Evolutionary conservation across 2,329 filamentous ascomycete genomes (phyloP).

Genomic region (Fusarium avenaceum): DNA sequence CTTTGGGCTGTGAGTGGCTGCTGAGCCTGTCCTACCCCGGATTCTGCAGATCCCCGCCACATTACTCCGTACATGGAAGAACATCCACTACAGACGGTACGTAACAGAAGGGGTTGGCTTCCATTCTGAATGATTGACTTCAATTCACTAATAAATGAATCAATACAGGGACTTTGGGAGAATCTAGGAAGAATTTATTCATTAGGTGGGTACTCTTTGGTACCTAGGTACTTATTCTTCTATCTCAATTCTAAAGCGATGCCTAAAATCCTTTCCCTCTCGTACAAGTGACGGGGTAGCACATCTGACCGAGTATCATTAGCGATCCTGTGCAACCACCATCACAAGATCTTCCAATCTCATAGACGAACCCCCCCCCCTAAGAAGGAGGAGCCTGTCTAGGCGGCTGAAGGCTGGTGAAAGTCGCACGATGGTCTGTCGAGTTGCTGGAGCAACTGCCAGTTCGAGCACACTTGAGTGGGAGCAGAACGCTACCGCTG

Average conservation of each 20-base stretch:
- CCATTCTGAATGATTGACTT: background rate
- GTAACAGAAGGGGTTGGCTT: conserved; percentile 7
- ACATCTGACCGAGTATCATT: conserved; percentile 18
- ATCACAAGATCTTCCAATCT: conserved; percentile 20
- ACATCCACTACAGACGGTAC: background rate
- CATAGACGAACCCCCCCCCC: background rate
- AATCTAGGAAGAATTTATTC: too few relatives aligned
- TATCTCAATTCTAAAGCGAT: background rate
- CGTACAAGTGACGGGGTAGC: conserved; percentile 2
- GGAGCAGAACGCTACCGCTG: conserved; percentile 47
- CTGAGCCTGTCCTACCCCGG: conserved; percentile 39
- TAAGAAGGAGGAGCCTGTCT: conserved; percentile 29
- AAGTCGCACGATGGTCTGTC: conserved; percentile 49
- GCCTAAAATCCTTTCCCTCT: background rate
- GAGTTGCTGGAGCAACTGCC: conserved; percentile 49
- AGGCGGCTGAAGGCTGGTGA: conserved; percentile 52
- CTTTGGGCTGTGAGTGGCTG: conserved; percentile 42
- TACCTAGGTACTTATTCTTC: background rate
- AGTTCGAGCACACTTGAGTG: conserved; percentile 38
- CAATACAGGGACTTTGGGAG: background rate
- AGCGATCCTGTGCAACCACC: conserved; percentile 1
- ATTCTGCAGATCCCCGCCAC: conserved; percentile 30
- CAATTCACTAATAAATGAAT: background rate
- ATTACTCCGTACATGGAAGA: background rate
- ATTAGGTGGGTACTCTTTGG: background rate